Base-by-base conservation (phyloP, 2,329 filamentous ascomycete species). In the Colletotrichum lupini region DNA sequence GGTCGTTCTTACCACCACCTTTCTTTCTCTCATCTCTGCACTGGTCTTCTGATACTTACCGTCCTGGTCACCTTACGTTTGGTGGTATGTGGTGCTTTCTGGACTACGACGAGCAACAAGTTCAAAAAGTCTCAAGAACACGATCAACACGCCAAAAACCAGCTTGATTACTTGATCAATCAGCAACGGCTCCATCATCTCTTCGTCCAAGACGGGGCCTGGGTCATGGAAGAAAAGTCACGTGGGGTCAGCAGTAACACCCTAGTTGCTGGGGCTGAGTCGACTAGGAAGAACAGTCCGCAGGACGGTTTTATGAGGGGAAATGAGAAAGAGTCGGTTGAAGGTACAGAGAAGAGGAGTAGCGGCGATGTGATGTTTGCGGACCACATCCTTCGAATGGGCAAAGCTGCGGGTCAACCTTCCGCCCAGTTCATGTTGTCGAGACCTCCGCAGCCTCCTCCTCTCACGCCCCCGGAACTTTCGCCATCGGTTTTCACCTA, bases 381-480 rank as follows among this genome's bases (percentile, higher is more conserved):
- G 22, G 14, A 52, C 58, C 46, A n/a, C 52, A 42, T 63, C 24
- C 62, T 63, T 30, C 37, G 24, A 19, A 46, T 30, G 16, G 49
- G 58, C 19, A 62, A 49, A 12, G 26, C 42, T 46, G 22, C 49
- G 9, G 77, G 76, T 58, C 64, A 72, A n/a, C 53, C 60, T 37
- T 59, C 70, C 55, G 57, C 73, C 22, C 32, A 58, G 26, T 72
- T 72, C 35, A 67, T 67, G 74, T 78, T 83, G 73, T 79, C 82
- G 60, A 81, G 83, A 57, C 82, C 82, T 67, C 84, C 84, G 64
- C 86, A 83, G 62, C 85, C 87, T 57, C 84, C 85, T 68, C 87
- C 87, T 68, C 79, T 89, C 77, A 89, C 86, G 56, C 85, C 87
- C 12, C 85, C 87, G 8, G 82, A 83, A 72, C 78, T 86, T 64